A percentile compares a stretch with the other conserved stretches of the same genome.
These are phyloP conservation scores for Cladorrhinum sp. DNA, from an alignment of 2,329 filamentous ascomycete genomes.

Conservation along the genomic window DNA sequence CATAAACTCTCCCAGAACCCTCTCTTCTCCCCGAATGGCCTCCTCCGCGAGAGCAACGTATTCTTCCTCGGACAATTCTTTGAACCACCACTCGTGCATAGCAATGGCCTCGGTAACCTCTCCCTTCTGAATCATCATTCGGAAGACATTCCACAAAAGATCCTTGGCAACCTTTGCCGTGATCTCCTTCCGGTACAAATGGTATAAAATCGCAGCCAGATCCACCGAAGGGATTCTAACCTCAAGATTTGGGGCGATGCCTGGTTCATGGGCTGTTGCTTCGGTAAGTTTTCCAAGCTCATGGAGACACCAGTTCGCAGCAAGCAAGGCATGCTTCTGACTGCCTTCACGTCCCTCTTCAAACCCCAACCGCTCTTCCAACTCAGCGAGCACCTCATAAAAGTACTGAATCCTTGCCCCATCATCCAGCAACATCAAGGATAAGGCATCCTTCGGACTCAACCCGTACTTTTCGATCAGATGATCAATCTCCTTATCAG, in stretches of 20 bases:
- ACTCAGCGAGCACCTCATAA: slow-evolving; percentile 57
- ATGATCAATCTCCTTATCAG: slow-evolving; percentile 65
- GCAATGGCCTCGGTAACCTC: slow-evolving; percentile 46
- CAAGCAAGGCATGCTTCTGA: slow-evolving; percentile 43
- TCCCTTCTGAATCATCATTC: slow-evolving; percentile 38
- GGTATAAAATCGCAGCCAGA: slow-evolving; percentile 50
- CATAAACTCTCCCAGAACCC: slow-evolving; percentile 46
- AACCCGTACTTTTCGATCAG: slow-evolving; percentile 65
- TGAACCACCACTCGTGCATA: slow-evolving; percentile 51
- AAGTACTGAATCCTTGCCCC: slow-evolving; percentile 82
- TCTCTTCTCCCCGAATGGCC: slow-evolving; percentile 45
- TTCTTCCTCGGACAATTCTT: slow-evolving; percentile 46
- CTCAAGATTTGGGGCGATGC: slow-evolving; percentile 43
- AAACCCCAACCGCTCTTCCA: slow-evolving; percentile 34
- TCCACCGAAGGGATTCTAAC: slow-evolving; percentile 47
- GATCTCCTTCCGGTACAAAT: slow-evolving; percentile 48
- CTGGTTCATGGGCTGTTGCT: slow-evolving; percentile 36
- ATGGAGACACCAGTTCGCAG: slow-evolving; percentile 68
- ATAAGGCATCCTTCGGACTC: slow-evolving; percentile 76
- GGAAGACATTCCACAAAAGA: slow-evolving; percentile 51
- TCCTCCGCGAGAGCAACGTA: slow-evolving; percentile 47
- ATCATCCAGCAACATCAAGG: slow-evolving; percentile 72
- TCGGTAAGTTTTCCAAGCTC: slow-evolving; percentile 68
- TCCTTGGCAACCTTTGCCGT: slow-evolving; percentile 58
- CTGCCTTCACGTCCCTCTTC: slow-evolving; percentile 20